These are phyloP conservation scores for Vicia villosa DNA, from an alignment of 306 rosid genomes.

Conservation along the genomic window DNA sequence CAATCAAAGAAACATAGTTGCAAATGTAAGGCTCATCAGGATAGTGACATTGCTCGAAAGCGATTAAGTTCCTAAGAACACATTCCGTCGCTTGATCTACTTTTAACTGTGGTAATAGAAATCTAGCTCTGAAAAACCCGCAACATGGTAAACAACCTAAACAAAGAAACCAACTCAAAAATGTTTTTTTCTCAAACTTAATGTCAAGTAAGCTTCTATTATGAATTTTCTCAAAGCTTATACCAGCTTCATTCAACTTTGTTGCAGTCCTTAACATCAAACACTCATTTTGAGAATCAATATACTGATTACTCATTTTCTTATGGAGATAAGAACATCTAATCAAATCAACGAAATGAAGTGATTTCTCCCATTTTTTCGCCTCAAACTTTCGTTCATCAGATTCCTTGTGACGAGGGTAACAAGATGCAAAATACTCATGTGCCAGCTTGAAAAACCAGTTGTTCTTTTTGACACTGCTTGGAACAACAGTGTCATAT, in stretches of 20 bases:
- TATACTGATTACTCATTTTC: not conserved
- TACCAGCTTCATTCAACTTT: slow-evolving; percentile 43
- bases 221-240: slow-evolving; percentile 35
- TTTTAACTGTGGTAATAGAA: slow-evolving; percentile 38
- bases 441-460: slow-evolving; percentile 33
- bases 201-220: slow-evolving; percentile 35
- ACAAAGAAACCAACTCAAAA: slow-evolving; percentile 43
- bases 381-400: not conserved
- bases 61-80: slow-evolving; percentile 51
- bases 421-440: slow-evolving; percentile 29
- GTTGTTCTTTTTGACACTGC: not conserved
- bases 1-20: slow-evolving; percentile 46
- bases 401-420: not conserved
- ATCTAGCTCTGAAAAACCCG: slow-evolving; percentile 28
- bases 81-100: slow-evolving; percentile 45
- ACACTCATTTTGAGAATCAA: not conserved
- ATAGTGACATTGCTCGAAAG: slow-evolving; percentile 61
- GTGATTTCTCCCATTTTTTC: slow-evolving; percentile 20
- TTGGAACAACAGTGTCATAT: slow-evolving; percentile 30
- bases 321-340: slow-evolving; percentile 39
- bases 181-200: slow-evolving; percentile 24
- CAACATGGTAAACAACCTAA: slow-evolving; percentile 30
- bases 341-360: slow-evolving; percentile 56
- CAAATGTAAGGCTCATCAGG: slow-evolving; percentile 47
- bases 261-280: slow-evolving; percentile 35